Base-by-base conservation (phyloP, 169 alveolate species). In the Plasmodium ovale region DNA sequence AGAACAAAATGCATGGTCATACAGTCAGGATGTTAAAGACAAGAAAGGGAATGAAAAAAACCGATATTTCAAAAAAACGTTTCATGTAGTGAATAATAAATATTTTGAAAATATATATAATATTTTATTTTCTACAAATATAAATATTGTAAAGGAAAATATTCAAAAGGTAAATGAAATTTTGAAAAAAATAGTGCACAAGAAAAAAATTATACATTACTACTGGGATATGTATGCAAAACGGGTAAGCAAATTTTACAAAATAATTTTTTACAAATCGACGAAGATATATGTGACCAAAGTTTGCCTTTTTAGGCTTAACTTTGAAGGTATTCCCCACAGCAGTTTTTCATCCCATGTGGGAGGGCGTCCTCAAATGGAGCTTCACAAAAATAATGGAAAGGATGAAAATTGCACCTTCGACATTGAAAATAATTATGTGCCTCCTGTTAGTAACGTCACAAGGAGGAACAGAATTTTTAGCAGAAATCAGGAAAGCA, bases 141-240 rank as follows among this genome's bases (percentile, higher is more conserved):
- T 56, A 59, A 59, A 65, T 35, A 23, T 82, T 25, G 60, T 82
- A n/a, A 65, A 47, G 58, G 53, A 58, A 12, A 23, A 19, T 16
- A 53, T 82, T 23, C n/a, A 82, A 51, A 82, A 82, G n/a, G 37
- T 82, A 29, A 82, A 82, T 69, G 49, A 82, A 49, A 25, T 49
- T 9, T 65, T 82, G 37, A 65, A 33, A 44, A 69, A 10, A 1
- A 29, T n/a, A 6, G 27, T 51, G 12, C 21, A 53, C 39, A 67
- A 47, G 3, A 33, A 25, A 39, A 82, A 64, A 65, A 65, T 49
- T 7, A 69, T 65, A n/a, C 64, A 49, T 25, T 82, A 82, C 27
- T 82, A 82, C 39, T 82, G 90, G 90, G 53, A 82, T 65, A 44
- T 82, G 0, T 82, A 82, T 65, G 62, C 90, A 25, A 44, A 39